Base-by-base conservation (phyloP, 106 monocot genomes). In the Dendrobium catenatum region DNA sequence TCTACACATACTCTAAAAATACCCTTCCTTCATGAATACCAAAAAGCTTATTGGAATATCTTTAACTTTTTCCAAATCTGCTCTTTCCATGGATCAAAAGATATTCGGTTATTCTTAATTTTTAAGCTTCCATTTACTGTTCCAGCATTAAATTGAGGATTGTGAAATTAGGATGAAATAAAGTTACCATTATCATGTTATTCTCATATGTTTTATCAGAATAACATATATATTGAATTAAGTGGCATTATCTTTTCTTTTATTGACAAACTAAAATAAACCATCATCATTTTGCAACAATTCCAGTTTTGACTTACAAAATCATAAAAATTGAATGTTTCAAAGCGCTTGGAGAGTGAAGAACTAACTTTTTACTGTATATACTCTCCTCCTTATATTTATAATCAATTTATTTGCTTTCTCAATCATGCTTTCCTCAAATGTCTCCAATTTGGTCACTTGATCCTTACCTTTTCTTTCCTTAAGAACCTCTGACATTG, bases 401-500 rank as follows among this genome's bases (percentile, higher is more conserved):
- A 48, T 54, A 59, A 90, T 85, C 87, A 96, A 58, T 44, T 68
- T 84, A 67, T 87, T 85, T 77, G 91, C 90, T 41, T 73, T 82
- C 81, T 88, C 90, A 27, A 93, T 77, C 31, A 77, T 74, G 68
- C 31, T 84, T 41, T 84, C 91, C 2, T 55, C 54, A 18, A 82
- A 72, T 18, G 82, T 84, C 47, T 82, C 83, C 44, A 84, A 24
- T 5, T 82, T 81, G 56, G 64, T 58, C 18, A 47, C 24, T 40
- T 85, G 83, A 31, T 84, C 83, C 9, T 83, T 55, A 20, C 86
- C 86, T 81, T 82, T 88, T 64, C 75, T 66, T 10, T 22, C 75
- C 77, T 89, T 96, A 37, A 93, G 81, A 77, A 86, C 77, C 84
- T 87, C 96, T n/a, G 93, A 91, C 86, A 96, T 86, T 58, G 66